phyloP scores from a whole-genome alignment of 352 stramenopile genomes.

The Pythium utonaiense region DNA sequence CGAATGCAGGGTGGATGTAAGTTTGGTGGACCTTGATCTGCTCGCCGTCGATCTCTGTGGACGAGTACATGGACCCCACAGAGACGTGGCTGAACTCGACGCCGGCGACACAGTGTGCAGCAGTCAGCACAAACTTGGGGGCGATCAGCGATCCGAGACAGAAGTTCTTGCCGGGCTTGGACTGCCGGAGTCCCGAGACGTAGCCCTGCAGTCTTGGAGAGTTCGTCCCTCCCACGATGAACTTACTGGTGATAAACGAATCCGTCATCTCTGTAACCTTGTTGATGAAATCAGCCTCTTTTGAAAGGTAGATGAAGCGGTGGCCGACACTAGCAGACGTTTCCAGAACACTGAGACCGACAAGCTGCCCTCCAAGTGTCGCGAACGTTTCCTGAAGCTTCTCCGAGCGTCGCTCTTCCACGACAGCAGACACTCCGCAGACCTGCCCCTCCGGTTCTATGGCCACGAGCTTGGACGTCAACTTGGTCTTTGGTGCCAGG shows the following conservation, averaged over 20 bases:
- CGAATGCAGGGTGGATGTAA: conserved; percentile 27
- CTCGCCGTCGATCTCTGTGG: conserved; percentile 28
- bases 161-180: conserved; percentile 23
- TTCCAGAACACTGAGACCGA: conserved; percentile 21
- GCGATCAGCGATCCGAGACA: conserved; percentile 37
- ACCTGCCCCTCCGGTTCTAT: conserved; percentile 14
- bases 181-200: conserved; percentile 24
- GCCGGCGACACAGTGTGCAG: conserved; percentile 30
- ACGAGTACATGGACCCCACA: conserved; percentile 29
- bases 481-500: conserved; percentile 1
- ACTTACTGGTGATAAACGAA: conserved; percentile 9
- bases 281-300: conserved; percentile 22
- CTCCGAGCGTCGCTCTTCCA: conserved; percentile 15
- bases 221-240: conserved; percentile 24
- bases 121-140: conserved; percentile 32
- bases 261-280: conserved; percentile 16
- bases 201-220: conserved; percentile 24
- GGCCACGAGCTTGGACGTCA: background rate
- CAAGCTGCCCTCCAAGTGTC: conserved; percentile 26
- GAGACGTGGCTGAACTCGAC: conserved; percentile 24
- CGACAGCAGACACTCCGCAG: conserved; percentile 15
- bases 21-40: conserved; percentile 35
- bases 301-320: conserved; percentile 23
- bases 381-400: conserved; percentile 25
- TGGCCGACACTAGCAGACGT: conserved; percentile 8